Evolutionary conservation across 2,329 filamentous ascomycete genomes (phyloP).

Genomic region (Hymenotorrendiella dingleyae): DNA sequence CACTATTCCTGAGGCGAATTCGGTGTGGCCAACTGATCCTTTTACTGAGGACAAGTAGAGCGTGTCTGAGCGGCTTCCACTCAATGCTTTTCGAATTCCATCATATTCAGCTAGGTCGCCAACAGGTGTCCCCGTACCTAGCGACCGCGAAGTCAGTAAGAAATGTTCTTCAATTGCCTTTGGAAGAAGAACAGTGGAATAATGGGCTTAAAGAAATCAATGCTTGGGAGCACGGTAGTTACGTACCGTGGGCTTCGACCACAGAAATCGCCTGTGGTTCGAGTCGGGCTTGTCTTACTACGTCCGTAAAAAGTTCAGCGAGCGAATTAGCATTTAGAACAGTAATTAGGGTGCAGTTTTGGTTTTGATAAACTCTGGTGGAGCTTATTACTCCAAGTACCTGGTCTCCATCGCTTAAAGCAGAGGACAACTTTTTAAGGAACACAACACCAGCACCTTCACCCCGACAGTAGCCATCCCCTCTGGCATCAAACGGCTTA

Average conservation of each 20-base stretch:
- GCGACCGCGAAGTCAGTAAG: too few species aligned
- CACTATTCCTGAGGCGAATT: constrained; percentile 38
- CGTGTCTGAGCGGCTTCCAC: constrained; percentile 21
- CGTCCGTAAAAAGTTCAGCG: too few species aligned
- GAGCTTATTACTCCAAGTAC: constrained; percentile 51
- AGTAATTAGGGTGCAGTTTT: too few species aligned
- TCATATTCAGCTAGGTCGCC: constrained; percentile 22
- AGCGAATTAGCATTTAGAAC: too few species aligned
- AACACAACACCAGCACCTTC: constrained; percentile 54
- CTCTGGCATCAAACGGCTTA: constrained; percentile 31
- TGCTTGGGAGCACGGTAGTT: too few species aligned
- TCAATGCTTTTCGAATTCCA: constrained; percentile 9
- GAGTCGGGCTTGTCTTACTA: too few species aligned
- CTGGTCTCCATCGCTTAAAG: constrained; percentile 50
- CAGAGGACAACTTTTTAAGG: constrained; percentile 51
- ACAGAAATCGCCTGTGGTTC: background rate
- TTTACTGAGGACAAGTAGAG: constrained; percentile 27
- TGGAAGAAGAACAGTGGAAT: too few species aligned
- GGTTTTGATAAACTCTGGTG: too few species aligned
- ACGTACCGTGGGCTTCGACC: constrained; percentile 32
- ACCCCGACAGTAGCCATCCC: constrained; percentile 11
- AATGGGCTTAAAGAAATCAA: too few species aligned
- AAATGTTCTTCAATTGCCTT: too few species aligned
- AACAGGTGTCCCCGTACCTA: constrained; percentile 27
- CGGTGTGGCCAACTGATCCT: constrained; percentile 39